These are phyloP conservation scores for Boletus barrowsii DNA, from an alignment of 768 basidiomycete species.

Conservation along the genomic window DNA sequence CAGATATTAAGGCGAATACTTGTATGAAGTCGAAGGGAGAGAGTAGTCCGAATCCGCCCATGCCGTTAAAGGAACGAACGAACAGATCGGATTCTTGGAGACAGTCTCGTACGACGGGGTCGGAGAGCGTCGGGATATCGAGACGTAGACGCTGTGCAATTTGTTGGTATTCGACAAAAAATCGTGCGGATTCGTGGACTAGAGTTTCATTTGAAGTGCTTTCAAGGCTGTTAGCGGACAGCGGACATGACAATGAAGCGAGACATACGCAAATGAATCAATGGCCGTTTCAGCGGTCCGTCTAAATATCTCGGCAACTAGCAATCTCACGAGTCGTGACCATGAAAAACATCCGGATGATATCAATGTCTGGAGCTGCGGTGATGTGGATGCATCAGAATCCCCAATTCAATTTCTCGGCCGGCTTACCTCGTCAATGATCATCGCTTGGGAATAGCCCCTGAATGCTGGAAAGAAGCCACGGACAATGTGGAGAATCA, in stretches of 20 bases:
- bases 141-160: constrained; percentile 73
- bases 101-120: constrained; percentile 70
- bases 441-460: constrained; percentile 83
- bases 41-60: constrained; percentile 71
- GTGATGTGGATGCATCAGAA: not conserved
- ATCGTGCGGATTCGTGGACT: constrained; percentile 72
- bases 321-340: constrained; percentile 55
- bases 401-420: constrained; percentile 8
- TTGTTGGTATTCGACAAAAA: constrained; percentile 75
- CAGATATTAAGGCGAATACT: constrained; percentile 65
- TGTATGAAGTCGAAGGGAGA: constrained; percentile 80
- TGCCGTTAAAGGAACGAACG: constrained; percentile 73
- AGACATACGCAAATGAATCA: constrained; percentile 70
- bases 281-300: constrained; percentile 62
- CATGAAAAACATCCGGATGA: constrained; percentile 71
- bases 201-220: constrained; percentile 69
- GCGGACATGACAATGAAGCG: constrained; percentile 14
- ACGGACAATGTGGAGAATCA: constrained; percentile 64
- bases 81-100: constrained; percentile 87
- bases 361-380: constrained; percentile 66
- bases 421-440: constrained; percentile 72
- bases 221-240: not conserved
- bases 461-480: constrained; percentile 80
- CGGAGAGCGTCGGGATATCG: constrained; percentile 75
- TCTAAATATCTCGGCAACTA: constrained; percentile 61